phyloP scores from a whole-genome alignment of 2,329 filamentous ascomycete genomes.

The Emericellopsis cladophorae region DNA sequence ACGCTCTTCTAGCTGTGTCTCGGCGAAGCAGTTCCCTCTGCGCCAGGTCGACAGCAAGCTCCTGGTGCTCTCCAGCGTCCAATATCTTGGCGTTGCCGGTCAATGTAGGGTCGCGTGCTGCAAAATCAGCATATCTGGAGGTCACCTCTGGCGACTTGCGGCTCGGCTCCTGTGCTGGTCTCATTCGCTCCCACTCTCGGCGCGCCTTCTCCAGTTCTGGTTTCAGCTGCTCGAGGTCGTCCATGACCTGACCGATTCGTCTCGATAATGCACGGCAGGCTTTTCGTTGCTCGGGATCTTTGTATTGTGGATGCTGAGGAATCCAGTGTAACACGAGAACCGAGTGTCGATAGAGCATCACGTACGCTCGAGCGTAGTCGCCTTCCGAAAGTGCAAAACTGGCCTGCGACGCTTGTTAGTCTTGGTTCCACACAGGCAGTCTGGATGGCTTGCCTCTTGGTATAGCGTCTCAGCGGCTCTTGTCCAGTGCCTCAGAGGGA shows the following conservation, averaged over 20 bases:
- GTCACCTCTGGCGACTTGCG: constrained; percentile 6
- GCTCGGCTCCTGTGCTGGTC: constrained; percentile 16
- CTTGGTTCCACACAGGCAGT: not conserved
- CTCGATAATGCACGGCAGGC: constrained; percentile 41
- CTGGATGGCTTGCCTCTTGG: constrained; percentile 50
- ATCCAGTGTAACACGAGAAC: constrained; percentile 70
- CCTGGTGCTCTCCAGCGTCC: constrained; percentile 57
- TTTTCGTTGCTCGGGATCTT: constrained; percentile 49
- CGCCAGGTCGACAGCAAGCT: constrained; percentile 66
- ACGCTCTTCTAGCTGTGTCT: constrained; percentile 46
- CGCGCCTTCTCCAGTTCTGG: constrained; percentile 63
- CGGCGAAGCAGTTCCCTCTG: constrained; percentile 58
- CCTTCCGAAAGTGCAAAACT: constrained; percentile 74
- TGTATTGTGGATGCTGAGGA: constrained; percentile 62
- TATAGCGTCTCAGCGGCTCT: constrained; percentile 67
- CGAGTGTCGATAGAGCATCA: constrained; percentile 83
- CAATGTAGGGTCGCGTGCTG: constrained; percentile 48
- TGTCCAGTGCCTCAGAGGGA: constrained; percentile 71
- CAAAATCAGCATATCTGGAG: constrained; percentile 31
- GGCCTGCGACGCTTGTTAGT: constrained; percentile 39
- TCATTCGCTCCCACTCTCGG: constrained; percentile 50
- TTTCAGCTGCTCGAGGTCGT: constrained; percentile 65
- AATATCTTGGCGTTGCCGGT: constrained; percentile 45
- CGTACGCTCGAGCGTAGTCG: constrained; percentile 78
- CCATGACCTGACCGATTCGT: constrained; percentile 45